A percentile compares a stretch with the other conserved stretches of the same genome.
phyloP scores from a whole-genome alignment of 306 rosid species.

The Cucurbita pepo region DNA sequence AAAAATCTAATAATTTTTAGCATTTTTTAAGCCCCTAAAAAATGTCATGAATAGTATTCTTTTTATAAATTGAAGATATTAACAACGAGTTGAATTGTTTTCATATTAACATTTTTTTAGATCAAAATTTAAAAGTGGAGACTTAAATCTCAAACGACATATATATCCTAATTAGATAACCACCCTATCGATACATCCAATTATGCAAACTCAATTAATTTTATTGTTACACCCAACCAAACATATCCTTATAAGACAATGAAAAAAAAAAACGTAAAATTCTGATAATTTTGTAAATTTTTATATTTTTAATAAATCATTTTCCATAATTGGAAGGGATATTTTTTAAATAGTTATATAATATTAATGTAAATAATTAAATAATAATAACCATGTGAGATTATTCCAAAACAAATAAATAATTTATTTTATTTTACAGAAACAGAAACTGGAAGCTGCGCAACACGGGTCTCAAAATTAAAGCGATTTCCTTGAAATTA shows the following conservation, averaged over 20 bases:
- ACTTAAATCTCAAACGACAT: no score
- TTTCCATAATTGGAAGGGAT: not conserved
- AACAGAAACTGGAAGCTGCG: not conserved
- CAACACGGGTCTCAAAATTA: not conserved
- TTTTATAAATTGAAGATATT: no score
- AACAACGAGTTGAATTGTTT: no score
- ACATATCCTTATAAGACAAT: not conserved
- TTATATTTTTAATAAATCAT: not conserved
- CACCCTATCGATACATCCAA: no score
- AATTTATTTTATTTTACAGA: not conserved
- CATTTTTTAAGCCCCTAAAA: no score
- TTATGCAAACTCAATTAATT: not conserved
- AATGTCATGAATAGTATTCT: no score
- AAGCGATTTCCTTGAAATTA: not conserved
- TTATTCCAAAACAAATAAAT: not conserved
- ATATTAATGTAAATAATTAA: not conserved
- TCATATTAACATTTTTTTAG: no score
- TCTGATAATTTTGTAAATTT: not conserved
- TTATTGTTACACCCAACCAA: not conserved
- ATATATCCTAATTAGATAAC: no score
- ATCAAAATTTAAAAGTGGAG: no score
- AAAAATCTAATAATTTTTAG: no score
- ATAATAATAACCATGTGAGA: not conserved
- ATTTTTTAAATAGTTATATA: not conserved
- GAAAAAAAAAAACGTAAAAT: not conserved